Conservation (phyloP, 305 asterid genomes). For the Rubia balearica region DNA sequence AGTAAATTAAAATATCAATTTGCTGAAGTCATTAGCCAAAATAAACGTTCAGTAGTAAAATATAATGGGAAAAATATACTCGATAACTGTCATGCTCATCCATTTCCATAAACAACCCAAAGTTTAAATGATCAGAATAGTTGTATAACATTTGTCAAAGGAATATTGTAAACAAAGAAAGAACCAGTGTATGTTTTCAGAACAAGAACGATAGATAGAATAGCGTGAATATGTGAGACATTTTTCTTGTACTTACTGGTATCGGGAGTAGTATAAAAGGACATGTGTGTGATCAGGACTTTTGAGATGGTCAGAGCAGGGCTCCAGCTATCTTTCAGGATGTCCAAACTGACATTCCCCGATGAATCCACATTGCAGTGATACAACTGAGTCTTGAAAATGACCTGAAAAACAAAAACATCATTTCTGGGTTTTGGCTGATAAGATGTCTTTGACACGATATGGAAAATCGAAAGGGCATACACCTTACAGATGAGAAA, state of each 20-base stretch:
- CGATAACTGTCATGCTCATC: not conserved
- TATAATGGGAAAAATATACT: not conserved
- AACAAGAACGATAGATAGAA: not conserved
- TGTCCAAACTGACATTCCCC: constrained; percentile 77
- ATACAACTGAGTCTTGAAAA: constrained; percentile 81
- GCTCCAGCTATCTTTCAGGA: constrained; percentile 92
- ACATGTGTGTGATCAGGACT: constrained; percentile 72
- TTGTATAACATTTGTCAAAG: too few species aligned
- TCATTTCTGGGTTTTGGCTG: too few species aligned
- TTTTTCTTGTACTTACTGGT: constrained; percentile 24
- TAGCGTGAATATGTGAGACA: not conserved
- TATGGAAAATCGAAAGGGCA: not conserved
- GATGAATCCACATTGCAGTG: constrained; percentile 78
- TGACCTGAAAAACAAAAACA: constrained; percentile 47
- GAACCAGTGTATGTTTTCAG: not conserved
- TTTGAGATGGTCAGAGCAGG: constrained; percentile 91
- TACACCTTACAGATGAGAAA: not conserved
- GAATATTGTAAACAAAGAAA: too few species aligned
- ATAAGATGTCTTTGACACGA: too few species aligned
- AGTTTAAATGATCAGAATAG: too few species aligned
- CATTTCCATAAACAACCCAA: too few species aligned
- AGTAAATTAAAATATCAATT: too few species aligned
- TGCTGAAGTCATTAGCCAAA: not conserved
- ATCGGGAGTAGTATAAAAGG: constrained; percentile 70
- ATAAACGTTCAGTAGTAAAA: not conserved